phyloP scores from a whole-genome alignment of 2,329 filamentous ascomycete species.

The Chalaropsis thielavioides region DNA sequence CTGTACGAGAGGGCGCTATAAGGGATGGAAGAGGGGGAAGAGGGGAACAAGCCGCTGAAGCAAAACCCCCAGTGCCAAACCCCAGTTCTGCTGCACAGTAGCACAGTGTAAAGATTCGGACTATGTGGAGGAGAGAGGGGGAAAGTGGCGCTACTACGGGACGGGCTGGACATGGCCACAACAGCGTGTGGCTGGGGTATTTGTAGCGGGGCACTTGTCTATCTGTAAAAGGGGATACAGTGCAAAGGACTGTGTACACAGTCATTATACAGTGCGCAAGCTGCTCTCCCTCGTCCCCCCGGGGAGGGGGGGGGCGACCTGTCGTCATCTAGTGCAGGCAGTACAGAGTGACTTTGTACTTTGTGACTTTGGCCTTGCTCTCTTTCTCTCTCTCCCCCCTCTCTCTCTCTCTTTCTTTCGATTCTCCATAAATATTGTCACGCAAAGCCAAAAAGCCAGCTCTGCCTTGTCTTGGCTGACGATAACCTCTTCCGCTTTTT shows the following conservation, averaged over 20 bases:
- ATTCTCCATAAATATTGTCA: slow-evolving; percentile 14
- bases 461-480: not conserved
- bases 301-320: too few species aligned
- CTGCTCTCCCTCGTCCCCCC: too few species aligned
- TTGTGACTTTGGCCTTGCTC: slow-evolving; percentile 19
- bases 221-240: too few species aligned
- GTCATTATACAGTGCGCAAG: too few species aligned
- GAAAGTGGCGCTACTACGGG: not conserved
- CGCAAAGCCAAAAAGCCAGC: not conserved
- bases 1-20: too few species aligned
- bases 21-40: too few species aligned
- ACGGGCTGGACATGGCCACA: too few species aligned
- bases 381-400: slow-evolving; percentile 17
- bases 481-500: slow-evolving; percentile 8
- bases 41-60: too few species aligned
- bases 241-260: too few species aligned
- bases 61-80: not conserved
- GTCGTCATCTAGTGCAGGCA: too few species aligned
- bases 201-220: too few species aligned
- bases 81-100: not conserved
- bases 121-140: not conserved
- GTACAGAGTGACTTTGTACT: slow-evolving; percentile 18
- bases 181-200: too few species aligned
- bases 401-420: slow-evolving; percentile 17
- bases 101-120: not conserved